Evolutionary conservation across 345 rosid species (phyloP), one percentile per base, ranked within the genome.

Genomic region (Linum trigynum): DNA sequence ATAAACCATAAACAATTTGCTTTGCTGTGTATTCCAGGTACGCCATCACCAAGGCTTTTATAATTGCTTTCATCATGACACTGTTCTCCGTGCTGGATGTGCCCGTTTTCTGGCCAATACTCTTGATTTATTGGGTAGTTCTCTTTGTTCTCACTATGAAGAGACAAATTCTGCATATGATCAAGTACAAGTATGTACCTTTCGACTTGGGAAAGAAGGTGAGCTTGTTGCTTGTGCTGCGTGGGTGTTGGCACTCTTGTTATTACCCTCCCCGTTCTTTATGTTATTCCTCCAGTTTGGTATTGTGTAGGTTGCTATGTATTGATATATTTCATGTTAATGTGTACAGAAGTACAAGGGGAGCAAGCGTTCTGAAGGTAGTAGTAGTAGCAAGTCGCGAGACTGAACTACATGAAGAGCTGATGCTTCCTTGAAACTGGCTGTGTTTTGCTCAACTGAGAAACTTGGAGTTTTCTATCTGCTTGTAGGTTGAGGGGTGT

Each of bases 71-170:
- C 76, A 50, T 83, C 48, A 83, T 91, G 92, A 87, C 96, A 36
- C 87, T 91, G 85, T 85, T 89, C 75, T 81, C 90, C 3, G 63
- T 85, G 66, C 84, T 91, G 61, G 98, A 87, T 53, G 86, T 91
- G 39, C 96, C 92, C 2, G 95, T 84, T 64, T 85, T 91, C 74
- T 89, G 96, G 98, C 96, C 96, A 6, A 85, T 87, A 76, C 68
- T 91, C 38, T 82, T 89, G 6, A 85, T 80, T 71, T 91, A 89
- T 67, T 85, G 92, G 98, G 71, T 89, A 45, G 84, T 86, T 75
- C 82, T 91, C 45, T 89, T 89, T 73, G 65, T 81, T 70, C 80
- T 85, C 56, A 89, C 95, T 3, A 89, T 85, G 96, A 84, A 85
- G 68, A 86, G 91, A 68, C 95, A 87, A 70, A 83, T 91, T 38